A percentile compares a stretch with the other conserved stretches of the same genome.
These are phyloP conservation scores for Cladophialophora bantiana DNA, from an alignment of 2,329 filamentous ascomycete species.

Conservation along the genomic window DNA sequence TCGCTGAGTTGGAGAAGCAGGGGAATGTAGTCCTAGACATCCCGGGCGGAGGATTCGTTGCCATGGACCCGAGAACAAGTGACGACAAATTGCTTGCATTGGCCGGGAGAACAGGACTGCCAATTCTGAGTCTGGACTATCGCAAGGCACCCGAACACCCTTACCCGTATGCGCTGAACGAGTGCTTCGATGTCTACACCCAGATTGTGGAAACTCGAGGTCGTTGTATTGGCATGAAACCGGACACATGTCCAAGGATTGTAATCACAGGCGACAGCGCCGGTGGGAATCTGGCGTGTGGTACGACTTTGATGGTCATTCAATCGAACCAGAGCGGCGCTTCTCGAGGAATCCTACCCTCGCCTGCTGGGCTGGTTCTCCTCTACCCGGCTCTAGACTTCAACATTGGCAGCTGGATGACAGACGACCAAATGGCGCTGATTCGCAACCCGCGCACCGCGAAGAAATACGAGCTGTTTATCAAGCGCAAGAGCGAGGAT, in stretches of 20 bases:
- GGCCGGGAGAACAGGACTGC: slow-evolving; percentile 87
- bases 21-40: slow-evolving; percentile 84
- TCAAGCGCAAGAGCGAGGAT: slow-evolving; percentile 85
- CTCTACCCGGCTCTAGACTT: slow-evolving; percentile 92
- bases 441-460: slow-evolving; percentile 76
- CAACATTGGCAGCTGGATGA: slow-evolving; percentile 99
- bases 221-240: slow-evolving; percentile 76
- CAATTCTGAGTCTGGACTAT: slow-evolving; percentile 90
- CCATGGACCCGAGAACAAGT: slow-evolving; percentile 92
- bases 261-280: slow-evolving; percentile 82
- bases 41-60: slow-evolving; percentile 92
- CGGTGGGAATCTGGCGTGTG: slow-evolving; percentile 80
- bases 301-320: slow-evolving; percentile 86
- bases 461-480: slow-evolving; percentile 70
- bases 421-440: slow-evolving; percentile 93
- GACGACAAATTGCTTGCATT: slow-evolving; percentile 94
- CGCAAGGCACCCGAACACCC: slow-evolving; percentile 83
- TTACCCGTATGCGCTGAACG: slow-evolving; percentile 84
- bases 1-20: slow-evolving; percentile 77
- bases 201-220: slow-evolving; percentile 75
- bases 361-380: slow-evolving; percentile 80
- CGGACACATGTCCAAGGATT: slow-evolving; percentile 69
- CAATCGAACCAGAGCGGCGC: slow-evolving; percentile 64
- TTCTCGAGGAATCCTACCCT: slow-evolving; percentile 67
- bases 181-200: slow-evolving; percentile 86